Evolutionary conservation across 78 protist species (phyloP), one percentile per base, ranked within the genome.

Genomic region (Cavenderia fasciculata): DNA sequence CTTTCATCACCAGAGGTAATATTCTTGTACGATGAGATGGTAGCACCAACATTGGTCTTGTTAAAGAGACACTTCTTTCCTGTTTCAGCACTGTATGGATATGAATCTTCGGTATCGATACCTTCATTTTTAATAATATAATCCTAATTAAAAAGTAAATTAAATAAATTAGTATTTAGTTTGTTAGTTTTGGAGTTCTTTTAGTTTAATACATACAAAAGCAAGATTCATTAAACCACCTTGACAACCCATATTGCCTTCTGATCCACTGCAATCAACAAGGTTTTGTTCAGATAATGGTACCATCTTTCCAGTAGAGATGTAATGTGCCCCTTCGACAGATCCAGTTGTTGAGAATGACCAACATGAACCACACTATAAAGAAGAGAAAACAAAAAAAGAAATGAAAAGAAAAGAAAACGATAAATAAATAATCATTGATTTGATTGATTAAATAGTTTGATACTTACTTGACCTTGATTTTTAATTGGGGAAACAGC

Each of bases 71-170:
- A 94, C 2, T 56, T 18, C 6, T 14, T 14, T 7, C 96, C 98
- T 16, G 41, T 44, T 36, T 68, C 59, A n/a, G 93, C 86, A 27
- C 25, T 65, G 96, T 95, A 96, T 40, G 97, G 98, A 71, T 97
- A 96, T 14, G 52, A 36, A 29, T 65, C 29, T 89, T 96, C 98
- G 21, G 96, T 94, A 52, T 59, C 93, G 70, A 95, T 76, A 7
- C 92, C 94, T 5, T 82, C 72, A 74, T 88, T 91, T 4, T 16
- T 2, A 11, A 59, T 73, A 49, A 95, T 46, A 54, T 70, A 97
- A 59, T 90, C 47, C 66, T 70, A 92, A 6, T 78, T 71, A 74
- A n/a, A n/a, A n/a, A n/a, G n/a, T n/a, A n/a, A n/a, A n/a, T n/a
- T n/a, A n/a, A n/a, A n/a, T n/a, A n/a, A n/a, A n/a, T n/a, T n/a